These are phyloP conservation scores for Populus tomentosa DNA, from an alignment of 441 rosid species.

Conservation along the genomic window DNA sequence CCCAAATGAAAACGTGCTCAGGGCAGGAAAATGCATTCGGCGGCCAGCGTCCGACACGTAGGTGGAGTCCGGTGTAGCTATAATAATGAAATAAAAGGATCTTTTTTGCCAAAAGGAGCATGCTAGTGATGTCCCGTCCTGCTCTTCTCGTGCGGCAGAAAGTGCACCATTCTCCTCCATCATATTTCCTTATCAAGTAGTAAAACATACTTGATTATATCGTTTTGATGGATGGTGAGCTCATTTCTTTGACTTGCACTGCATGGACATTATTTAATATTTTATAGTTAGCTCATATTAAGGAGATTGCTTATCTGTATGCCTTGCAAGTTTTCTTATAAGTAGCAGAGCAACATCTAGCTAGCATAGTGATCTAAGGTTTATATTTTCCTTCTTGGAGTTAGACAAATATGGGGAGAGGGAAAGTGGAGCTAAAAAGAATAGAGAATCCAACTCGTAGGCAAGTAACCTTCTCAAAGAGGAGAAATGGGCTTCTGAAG, in stretches of 20 bases:
- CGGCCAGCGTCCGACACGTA: not conserved
- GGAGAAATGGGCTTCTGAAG: too few relatives aligned
- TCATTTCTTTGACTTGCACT: not conserved
- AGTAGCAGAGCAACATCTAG: too few relatives aligned
- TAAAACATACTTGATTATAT: too few relatives aligned
- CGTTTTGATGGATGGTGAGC: not conserved
- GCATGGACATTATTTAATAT: not conserved
- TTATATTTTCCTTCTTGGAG: not conserved
- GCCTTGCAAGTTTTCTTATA: not conserved
- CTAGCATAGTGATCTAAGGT: too few relatives aligned
- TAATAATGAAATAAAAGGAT: not conserved
- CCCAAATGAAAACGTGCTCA: not conserved
- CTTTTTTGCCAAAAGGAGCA: not conserved
- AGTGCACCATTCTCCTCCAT: conserved; percentile 1
- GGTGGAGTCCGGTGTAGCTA: not conserved
- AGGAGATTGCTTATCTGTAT: not conserved
- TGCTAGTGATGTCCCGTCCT: conserved; percentile 20
- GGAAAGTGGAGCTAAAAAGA: conserved; percentile 56
- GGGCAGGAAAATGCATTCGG: too few relatives aligned
- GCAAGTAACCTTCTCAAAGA: conserved; percentile 36
- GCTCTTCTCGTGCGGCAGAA: not conserved
- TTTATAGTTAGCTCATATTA: not conserved
- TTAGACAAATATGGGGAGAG: conserved; percentile 45
- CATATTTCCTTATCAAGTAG: not conserved
- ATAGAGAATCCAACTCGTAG: conserved; percentile 54